Evolutionary conservation across 2,329 filamentous ascomycete species (phyloP).

Genomic region (Trichoderma breve): DNA sequence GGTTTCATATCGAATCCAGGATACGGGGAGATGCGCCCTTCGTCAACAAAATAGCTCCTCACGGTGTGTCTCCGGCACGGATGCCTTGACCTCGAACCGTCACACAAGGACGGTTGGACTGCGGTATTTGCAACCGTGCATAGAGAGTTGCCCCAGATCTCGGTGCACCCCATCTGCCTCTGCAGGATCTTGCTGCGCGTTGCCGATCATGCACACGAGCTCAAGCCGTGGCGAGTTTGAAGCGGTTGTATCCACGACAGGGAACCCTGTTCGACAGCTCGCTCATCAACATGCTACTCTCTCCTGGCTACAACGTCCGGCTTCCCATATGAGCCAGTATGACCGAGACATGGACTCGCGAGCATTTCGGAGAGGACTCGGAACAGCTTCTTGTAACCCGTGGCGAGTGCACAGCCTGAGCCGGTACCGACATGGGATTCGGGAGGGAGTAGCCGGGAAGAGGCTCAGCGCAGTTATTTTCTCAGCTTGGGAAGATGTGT

Average conservation of each 20-base stretch:
- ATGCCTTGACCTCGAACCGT: slow-evolving; percentile 3
- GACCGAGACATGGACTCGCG: slow-evolving; percentile 13
- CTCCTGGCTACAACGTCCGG: background rate
- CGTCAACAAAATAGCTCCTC: background rate
- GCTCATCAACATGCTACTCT: background rate
- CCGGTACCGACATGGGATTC: background rate
- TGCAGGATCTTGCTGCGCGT: slow-evolving; percentile 12
- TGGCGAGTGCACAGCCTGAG: background rate
- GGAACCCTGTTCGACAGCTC: background rate
- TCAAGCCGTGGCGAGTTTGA: background rate
- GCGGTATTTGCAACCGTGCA: background rate
- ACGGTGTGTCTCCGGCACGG: background rate
- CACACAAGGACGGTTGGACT: slow-evolving; percentile 3
- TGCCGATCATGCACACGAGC: background rate
- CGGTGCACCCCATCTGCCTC: background rate
- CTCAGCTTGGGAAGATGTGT: slow-evolving; percentile 11
- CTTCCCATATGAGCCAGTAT: background rate
- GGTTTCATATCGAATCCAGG: background rate
- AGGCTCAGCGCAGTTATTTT: slow-evolving; percentile 15
- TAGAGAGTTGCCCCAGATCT: slow-evolving; percentile 5
- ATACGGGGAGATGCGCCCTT: background rate
- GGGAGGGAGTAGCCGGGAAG: slow-evolving; percentile 20
- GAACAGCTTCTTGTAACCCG: background rate
- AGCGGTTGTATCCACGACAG: background rate
- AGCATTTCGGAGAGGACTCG: slow-evolving; percentile 6